Conservation (phyloP, 2,329 filamentous ascomycete genomes). For the Aspergillus uvarum region DNA sequence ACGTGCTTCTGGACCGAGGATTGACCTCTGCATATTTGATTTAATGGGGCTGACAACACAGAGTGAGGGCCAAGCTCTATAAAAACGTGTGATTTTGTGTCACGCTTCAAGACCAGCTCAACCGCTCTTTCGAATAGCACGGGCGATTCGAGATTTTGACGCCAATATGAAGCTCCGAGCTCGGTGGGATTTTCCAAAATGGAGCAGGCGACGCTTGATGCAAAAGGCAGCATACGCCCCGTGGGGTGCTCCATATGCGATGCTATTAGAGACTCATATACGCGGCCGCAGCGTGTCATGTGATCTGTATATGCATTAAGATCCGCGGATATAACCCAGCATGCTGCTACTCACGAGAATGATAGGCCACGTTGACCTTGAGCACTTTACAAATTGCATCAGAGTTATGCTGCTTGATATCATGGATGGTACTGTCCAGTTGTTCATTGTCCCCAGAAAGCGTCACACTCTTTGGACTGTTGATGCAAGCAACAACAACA, state of each 20-base stretch:
- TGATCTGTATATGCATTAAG: slow-evolving; percentile 2
- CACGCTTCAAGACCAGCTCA: no score
- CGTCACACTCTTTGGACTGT: slow-evolving; percentile 15
- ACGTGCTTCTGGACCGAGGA: not conserved
- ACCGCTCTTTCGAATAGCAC: no score
- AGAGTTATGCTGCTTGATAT: slow-evolving; percentile 2
- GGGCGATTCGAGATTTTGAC: slow-evolving; percentile 21
- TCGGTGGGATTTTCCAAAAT: not conserved
- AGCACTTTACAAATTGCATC: slow-evolving; percentile 13
- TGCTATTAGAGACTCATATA: not conserved
- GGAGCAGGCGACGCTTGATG: slow-evolving; percentile 5
- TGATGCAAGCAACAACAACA: slow-evolving; percentile 20
- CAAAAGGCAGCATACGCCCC: slow-evolving; percentile 4
- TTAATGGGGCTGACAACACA: slow-evolving; percentile 33
- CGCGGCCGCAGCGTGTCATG: not conserved
- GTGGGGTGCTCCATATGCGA: not conserved
- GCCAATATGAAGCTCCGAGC: slow-evolving; percentile 8
- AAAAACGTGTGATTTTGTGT: no score
- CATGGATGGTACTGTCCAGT: not conserved
- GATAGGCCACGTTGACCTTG: slow-evolving; percentile 19
- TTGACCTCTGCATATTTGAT: slow-evolving; percentile 14
- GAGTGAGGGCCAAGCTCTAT: slow-evolving; percentile 41
- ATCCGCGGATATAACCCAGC: no score
- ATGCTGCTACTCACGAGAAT: slow-evolving; percentile 15
- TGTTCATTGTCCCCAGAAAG: slow-evolving; percentile 16